A percentile compares a stretch with the other conserved stretches of the same genome.
Evolutionary conservation across 176 grass and related monocot species (phyloP).

Genomic region (Juncus inflexus): DNA sequence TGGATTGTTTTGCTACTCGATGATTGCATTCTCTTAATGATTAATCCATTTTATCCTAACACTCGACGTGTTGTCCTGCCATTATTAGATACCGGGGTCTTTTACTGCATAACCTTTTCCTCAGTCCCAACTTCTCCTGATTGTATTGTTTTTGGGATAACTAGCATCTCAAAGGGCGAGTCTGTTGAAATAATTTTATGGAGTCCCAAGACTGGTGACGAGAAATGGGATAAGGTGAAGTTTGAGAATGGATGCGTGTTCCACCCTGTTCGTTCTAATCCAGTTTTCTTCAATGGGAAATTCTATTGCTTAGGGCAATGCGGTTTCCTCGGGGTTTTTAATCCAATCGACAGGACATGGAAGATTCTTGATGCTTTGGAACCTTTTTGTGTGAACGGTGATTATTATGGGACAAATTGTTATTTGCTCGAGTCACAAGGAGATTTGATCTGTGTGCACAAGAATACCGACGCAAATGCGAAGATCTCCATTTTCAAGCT

Average conservation of each 20-base stretch:
- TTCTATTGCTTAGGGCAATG: neutral
- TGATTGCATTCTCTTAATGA: neutral
- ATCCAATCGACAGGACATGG: neutral
- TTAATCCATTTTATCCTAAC: neutral
- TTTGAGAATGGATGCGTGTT: too few species aligned
- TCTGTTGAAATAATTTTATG: too few species aligned
- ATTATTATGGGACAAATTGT: neutral
- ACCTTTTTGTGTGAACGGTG: neutral
- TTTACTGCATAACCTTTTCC: neutral
- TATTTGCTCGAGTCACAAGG: conserved; percentile 4
- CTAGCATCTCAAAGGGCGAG: too few species aligned
- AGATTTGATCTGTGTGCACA: neutral
- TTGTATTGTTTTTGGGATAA: conserved; percentile 1
- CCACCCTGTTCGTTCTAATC: too few species aligned
- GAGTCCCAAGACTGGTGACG: too few species aligned
- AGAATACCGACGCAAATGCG: neutral
- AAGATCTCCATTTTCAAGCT: neutral
- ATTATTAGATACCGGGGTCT: neutral
- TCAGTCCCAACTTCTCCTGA: conserved; percentile 8
- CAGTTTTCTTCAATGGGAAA: too few species aligned
- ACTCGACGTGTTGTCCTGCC: neutral
- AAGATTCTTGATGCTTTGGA: neutral
- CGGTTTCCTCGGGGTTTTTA: neutral
- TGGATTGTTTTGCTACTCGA: neutral
- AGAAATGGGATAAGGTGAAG: too few species aligned